A percentile compares a stretch with the other conserved stretches of the same genome.
phyloP scores from a whole-genome alignment of 768 basidiomycete genomes.

The Leccinellum luteum region DNA sequence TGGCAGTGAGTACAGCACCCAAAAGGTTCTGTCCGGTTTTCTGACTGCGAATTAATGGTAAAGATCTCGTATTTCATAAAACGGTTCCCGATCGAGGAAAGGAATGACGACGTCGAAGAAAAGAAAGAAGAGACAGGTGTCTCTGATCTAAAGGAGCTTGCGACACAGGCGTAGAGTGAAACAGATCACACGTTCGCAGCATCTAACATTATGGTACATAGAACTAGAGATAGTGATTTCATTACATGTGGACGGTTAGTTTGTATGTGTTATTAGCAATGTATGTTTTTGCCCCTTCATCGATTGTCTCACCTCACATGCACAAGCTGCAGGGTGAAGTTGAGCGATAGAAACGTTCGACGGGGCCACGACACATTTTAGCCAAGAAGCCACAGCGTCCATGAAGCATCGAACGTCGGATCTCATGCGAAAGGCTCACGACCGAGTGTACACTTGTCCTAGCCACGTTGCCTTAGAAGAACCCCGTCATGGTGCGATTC shows the following conservation, averaged over 20 bases:
- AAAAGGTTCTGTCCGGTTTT: neutral
- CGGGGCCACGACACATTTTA: neutral
- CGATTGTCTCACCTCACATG: neutral
- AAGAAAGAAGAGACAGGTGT: conserved; percentile 9
- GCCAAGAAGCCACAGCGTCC: neutral
- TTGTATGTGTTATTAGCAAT: conserved; percentile 4
- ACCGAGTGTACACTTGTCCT: neutral
- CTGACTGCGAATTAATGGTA: conserved; percentile 6
- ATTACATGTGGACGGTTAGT: neutral
- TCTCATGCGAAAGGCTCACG: conserved; percentile 8
- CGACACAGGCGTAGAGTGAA: conserved; percentile 17
- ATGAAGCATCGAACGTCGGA: conserved; percentile 7
- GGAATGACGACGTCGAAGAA: conserved; percentile 18
- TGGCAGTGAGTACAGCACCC: conserved; percentile 45
- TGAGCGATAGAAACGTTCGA: neutral
- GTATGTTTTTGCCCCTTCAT: neutral
- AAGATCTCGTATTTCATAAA: conserved; percentile 32
- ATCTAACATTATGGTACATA: conserved; percentile 17
- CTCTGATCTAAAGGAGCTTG: conserved; percentile 4
- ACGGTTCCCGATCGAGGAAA: conserved; percentile 23
- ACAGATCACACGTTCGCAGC: conserved; percentile 1
- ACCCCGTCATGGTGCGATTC: conserved; percentile 18
- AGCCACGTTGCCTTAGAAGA: neutral
- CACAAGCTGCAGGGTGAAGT: neutral
- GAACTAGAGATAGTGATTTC: conserved; percentile 14